Base-by-base conservation (phyloP, 2,329 filamentous ascomycete genomes). In the Pestalotiopsis sp. region DNA sequence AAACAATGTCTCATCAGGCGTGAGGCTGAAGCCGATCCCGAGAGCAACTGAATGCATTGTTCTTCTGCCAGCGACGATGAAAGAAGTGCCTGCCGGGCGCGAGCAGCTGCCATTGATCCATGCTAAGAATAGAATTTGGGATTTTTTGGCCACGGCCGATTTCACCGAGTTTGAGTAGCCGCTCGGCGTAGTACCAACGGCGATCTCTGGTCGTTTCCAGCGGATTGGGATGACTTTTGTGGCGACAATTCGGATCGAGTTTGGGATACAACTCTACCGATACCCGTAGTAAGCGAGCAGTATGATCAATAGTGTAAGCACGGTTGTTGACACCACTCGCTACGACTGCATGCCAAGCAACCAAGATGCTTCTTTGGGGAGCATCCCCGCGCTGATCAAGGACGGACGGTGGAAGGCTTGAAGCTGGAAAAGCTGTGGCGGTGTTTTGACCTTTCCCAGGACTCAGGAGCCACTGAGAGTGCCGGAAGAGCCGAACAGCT, bases 111-210 rank as follows among this genome's bases (percentile, higher is more conserved):
- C 20, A 9, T 20, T 49, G 11, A 52, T 20, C 17, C 6, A 52
- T 59, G 59, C 36, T 39, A 62, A 41, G 59, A 62, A 62, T 62
- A 62, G 59, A 62, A 39, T 62, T 62, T 62, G 31, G 56, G 23
- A 36, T n/a, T 52, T 36, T 17, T 3, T 17, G 45, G 45, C 7
- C 17, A 4, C 45, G 45, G 45, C 45, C 45, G 45, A 52, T 52
- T 52, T n/a, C 17, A 52, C 45, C 45, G 45, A 52, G n/a, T 52
- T 52, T 52, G 45, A 52, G 45, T 52, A 52, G 45, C 45, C 45
- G 45, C 45, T 52, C 14, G 9, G 11, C 31, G 45, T 52, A n/a
- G 17, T 52, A 52, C n/a, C 45, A 52, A 52, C 14, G 45, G n/a
- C n/a, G 45, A 52, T 52, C 45, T 52, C 11, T 52, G 45, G 41